Evolutionary conservation across 352 stramenopile genomes (phyloP).

Genomic region (Pythium folliculosum): DNA sequence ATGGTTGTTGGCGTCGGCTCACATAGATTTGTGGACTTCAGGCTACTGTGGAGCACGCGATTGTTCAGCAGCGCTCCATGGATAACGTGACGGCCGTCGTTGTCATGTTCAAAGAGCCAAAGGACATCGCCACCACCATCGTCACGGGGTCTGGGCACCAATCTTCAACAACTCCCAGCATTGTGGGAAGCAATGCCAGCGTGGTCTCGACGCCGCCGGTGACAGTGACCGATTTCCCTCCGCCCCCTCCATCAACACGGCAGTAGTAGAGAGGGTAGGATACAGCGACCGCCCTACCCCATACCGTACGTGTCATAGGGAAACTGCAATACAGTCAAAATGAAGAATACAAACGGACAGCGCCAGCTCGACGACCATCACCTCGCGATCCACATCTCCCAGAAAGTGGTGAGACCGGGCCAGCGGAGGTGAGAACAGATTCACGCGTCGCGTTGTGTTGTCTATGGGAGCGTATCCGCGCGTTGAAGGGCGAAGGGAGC

Average conservation of each 20-base stretch:
- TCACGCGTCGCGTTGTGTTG: not conserved
- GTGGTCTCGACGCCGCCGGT: conserved; percentile 17
- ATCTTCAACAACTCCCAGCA: conserved; percentile 5
- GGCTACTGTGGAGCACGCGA: conserved; percentile 77
- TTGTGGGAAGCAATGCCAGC: conserved; percentile 8
- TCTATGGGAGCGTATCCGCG: not conserved
- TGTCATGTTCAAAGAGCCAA: conserved; percentile 79
- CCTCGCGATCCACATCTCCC: not conserved
- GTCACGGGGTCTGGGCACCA: conserved; percentile 1
- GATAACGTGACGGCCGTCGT: conserved; percentile 88
- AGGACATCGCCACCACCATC: conserved; percentile 33
- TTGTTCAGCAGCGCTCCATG: conserved; percentile 82
- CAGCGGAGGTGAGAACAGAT: not conserved
- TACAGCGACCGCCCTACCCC: no score
- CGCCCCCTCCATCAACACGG: conserved; percentile 4
- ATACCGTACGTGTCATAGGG: no score
- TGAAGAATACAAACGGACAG: conserved; percentile 2
- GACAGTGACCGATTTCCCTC: conserved; percentile 12
- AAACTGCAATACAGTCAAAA: not conserved
- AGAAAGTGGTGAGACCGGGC: not conserved
- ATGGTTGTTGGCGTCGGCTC: not conserved
- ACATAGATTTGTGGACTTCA: conserved; percentile 14
- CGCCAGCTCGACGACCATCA: not conserved
- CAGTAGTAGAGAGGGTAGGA: not conserved
- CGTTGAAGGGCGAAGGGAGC: not conserved